A percentile compares a stretch with the other conserved stretches of the same genome.
phyloP scores from a whole-genome alignment of 169 alveolate genomes.

The Eimeria nieschulzi region DNA sequence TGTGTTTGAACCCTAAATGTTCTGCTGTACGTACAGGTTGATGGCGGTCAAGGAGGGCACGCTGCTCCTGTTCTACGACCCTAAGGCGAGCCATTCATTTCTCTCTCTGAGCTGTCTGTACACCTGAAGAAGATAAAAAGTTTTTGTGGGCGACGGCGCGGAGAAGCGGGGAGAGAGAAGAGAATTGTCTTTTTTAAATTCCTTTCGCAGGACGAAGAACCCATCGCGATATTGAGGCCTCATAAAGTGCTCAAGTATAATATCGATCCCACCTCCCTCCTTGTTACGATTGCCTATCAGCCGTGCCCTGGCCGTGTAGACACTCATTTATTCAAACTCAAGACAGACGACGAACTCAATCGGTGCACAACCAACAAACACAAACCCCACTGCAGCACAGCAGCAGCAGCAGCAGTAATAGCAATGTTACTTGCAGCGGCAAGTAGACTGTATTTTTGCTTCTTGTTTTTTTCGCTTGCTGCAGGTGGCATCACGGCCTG shows the following conservation, averaged over 20 bases:
- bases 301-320: constrained; percentile 39
- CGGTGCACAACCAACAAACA: background rate
- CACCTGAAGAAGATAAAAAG: background rate
- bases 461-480: background rate
- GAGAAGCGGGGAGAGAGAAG: background rate
- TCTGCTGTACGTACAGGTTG: background rate
- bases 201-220: constrained; percentile 35
- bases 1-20: background rate
- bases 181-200: background rate
- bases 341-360: constrained; percentile 27
- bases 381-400: background rate
- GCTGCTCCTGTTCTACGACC: constrained; percentile 25
- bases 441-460: background rate
- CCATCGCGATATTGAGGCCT: background rate
- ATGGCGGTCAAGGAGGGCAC: constrained; percentile 34
- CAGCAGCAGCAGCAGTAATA: no score
- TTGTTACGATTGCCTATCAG: background rate
- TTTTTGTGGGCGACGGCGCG: background rate
- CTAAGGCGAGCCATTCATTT: background rate
- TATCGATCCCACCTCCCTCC: constrained; percentile 14
- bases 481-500: constrained; percentile 49
- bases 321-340: constrained; percentile 10
- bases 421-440: no score
- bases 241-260: background rate
- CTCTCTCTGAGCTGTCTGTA: background rate